Evolutionary conservation across 306 rosid genomes (phyloP).

Genomic region (Pyrus communis): DNA sequence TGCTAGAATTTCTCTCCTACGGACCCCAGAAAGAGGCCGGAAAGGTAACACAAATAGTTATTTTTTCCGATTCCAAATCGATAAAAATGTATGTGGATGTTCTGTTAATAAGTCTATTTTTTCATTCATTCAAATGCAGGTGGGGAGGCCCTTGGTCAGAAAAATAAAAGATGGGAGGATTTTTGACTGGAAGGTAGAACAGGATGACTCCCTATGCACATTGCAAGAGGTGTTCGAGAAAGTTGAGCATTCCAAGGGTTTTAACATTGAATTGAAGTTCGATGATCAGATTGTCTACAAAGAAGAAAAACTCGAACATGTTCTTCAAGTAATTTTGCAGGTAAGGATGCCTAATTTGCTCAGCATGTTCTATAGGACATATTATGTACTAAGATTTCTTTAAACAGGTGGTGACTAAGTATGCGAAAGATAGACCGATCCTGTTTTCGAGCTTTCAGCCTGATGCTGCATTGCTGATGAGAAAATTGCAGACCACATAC

Average conservation of each 20-base stretch:
- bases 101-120: neutral
- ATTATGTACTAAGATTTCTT: neutral
- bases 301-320: conserved; percentile 31
- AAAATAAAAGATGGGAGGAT: conserved; percentile 48
- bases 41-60: conserved; percentile 6
- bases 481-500: conserved; percentile 49
- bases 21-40: conserved; percentile 54
- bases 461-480: conserved; percentile 55
- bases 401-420: conserved; percentile 45
- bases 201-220: conserved; percentile 64
- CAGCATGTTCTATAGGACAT: neutral
- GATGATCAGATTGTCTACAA: conserved; percentile 57
- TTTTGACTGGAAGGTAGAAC: conserved; percentile 59
- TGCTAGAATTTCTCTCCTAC: conserved; percentile 55
- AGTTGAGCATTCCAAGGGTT: conserved; percentile 51
- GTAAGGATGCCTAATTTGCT: conserved; percentile 5
- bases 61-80: neutral
- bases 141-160: conserved; percentile 45
- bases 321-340: conserved; percentile 47
- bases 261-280: conserved; percentile 75
- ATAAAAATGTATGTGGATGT: neutral
- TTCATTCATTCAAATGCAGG: conserved; percentile 1
- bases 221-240: conserved; percentile 57
- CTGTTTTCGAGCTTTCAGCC: conserved; percentile 74
- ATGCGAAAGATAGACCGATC: conserved; percentile 55